phyloP scores from a whole-genome alignment of 306 rosid genomes.

The Boehmeria nivea region DNA sequence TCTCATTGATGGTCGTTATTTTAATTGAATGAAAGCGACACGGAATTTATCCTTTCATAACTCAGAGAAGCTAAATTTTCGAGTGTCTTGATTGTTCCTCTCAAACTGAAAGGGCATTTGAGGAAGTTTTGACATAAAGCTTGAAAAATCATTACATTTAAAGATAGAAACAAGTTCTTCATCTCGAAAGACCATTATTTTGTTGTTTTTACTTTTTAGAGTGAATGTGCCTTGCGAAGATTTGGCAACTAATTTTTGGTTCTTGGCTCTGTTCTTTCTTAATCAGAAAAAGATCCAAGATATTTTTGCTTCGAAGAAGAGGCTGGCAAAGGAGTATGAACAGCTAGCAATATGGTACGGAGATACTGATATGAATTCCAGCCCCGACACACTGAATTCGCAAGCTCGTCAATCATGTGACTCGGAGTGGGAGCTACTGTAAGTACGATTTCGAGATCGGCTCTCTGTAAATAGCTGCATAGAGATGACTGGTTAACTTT shows the following conservation, averaged over 20 bases:
- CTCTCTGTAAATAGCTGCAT: constrained; percentile 24
- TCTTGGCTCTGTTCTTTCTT: background rate
- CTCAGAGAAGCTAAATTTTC: no score
- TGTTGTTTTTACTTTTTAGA: constrained; percentile 1
- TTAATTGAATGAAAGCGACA: no score
- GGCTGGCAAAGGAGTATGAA: constrained; percentile 72
- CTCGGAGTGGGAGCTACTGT: constrained; percentile 80
- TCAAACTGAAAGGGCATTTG: no score
- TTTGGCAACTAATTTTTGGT: background rate
- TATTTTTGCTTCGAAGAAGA: constrained; percentile 66
- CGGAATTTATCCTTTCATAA: no score
- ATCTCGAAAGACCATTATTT: background rate
- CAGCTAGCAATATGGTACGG: constrained; percentile 87
- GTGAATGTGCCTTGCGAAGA: constrained; percentile 14
- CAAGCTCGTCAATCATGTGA: constrained; percentile 42
- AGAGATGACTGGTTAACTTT: constrained; percentile 11
- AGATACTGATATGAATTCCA: constrained; percentile 40
- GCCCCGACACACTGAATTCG: constrained; percentile 21
- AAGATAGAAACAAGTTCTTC: background rate
- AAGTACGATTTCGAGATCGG: constrained; percentile 17
- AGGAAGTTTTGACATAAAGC: no score
- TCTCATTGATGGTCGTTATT: no score
- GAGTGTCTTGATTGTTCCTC: no score
- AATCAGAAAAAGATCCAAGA: constrained; percentile 63
- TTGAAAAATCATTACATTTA: background rate